phyloP scores from a whole-genome alignment of 805 yeast species.

The Sugiyamaella americana region DNA sequence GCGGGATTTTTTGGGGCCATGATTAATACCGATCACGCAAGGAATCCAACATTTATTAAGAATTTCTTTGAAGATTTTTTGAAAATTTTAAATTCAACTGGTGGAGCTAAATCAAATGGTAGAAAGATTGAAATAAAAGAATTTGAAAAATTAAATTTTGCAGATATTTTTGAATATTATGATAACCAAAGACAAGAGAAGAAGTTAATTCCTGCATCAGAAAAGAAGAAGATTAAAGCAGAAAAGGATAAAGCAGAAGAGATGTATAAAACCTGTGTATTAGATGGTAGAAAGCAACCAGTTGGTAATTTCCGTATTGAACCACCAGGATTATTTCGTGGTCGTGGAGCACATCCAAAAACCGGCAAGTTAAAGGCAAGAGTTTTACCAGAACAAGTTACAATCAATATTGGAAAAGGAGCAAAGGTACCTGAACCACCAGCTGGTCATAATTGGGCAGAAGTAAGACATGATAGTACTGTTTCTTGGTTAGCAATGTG shows the following conservation, averaged over 20 bases:
- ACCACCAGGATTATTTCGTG: slow-evolving; percentile 94
- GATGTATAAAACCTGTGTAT: slow-evolving; percentile 67
- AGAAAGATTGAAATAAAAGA: slow-evolving; percentile 40
- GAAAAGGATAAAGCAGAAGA: slow-evolving; percentile 76
- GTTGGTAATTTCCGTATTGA: slow-evolving; percentile 93
- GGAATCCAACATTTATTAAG: slow-evolving; percentile 76
- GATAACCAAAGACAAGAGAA: slow-evolving; percentile 67
- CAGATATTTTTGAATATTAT: slow-evolving; percentile 63
- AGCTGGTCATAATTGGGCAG: slow-evolving; percentile 86
- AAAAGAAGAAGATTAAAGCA: slow-evolving; percentile 63
- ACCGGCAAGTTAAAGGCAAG: slow-evolving; percentile 87
- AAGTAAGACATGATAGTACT: slow-evolving; percentile 76
- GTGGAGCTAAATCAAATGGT: slow-evolving; percentile 40
- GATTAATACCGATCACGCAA: slow-evolving; percentile 75
- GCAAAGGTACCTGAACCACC: slow-evolving; percentile 78
- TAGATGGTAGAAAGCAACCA: slow-evolving; percentile 85
- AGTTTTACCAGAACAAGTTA: slow-evolving; percentile 83
- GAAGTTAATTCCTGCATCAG: slow-evolving; percentile 61
- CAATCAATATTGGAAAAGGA: slow-evolving; percentile 69
- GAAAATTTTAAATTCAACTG: slow-evolving; percentile 59
- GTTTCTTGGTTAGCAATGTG: slow-evolving; percentile 97
- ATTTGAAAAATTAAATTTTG: slow-evolving; percentile 72
- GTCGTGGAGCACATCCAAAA: slow-evolving; percentile 95
- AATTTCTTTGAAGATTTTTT: slow-evolving; percentile 81
- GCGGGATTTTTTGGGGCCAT: slow-evolving; percentile 93